Evolutionary conservation across 139 green algal genomes (phyloP), one percentile per base, ranked within the genome.

Genomic region (Zygnema circumcarinatum): DNA sequence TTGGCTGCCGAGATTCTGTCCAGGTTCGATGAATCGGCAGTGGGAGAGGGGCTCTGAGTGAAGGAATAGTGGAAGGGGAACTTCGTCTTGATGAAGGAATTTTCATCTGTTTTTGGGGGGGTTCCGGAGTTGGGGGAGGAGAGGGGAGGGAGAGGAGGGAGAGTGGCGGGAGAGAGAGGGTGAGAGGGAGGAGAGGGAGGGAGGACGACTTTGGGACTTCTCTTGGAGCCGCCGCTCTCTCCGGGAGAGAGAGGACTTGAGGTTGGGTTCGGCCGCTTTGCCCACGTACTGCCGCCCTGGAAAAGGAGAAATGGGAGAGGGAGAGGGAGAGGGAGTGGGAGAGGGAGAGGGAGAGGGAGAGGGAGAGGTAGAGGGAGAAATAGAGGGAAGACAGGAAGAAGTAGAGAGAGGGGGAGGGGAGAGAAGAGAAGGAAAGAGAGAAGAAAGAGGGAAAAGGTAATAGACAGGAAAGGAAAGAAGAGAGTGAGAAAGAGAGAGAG

Each of bases 291-390:
- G 33, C 31, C 74, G 33, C 74, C 39, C 47, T 81, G 47, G 33
- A 81, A 81, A 53, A 69, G 39, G 74, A 68, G 38, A 22, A 84
- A 38, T 21, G 35, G 39, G 76, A 84, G 39, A 62, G 67, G 22
- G 76, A 84, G 39, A 62, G 35, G 76, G 76, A 69, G 76, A 62
- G 47, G 40, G 76, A 52, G 76, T 36, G 7, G 47, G 16, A 62
- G 47, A 25, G 47, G 47, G 16, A 16, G 16, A 16, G 7, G 47
- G 47, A 84, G 76, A 62, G 36, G 22, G 35, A 75, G 32, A 36
- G 52, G 38, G 29, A 32, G 1, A 62, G 68, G 29, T 54, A 84
- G 39, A 73, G 38, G 20, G 39, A 36, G 33, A 53, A 81, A 1
- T n/a, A 47, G 31, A 53, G 20, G 74, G 74, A 84, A 62, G 76